Evolutionary conservation across 495 filamentous ascomycete genomes (phyloP).

Genomic region (Stereocaulon alpinum): DNA sequence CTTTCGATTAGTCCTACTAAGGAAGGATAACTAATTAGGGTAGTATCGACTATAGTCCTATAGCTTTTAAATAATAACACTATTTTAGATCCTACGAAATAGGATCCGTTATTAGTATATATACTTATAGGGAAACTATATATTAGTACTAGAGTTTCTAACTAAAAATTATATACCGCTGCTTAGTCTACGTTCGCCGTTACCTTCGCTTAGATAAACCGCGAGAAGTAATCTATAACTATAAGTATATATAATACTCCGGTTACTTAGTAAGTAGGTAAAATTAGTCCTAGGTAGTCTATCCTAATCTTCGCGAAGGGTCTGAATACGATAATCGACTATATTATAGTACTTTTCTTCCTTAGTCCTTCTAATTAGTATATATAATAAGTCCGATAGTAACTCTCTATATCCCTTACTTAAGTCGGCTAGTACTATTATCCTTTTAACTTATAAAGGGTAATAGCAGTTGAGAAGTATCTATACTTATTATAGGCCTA

Average conservation of each 20-base stretch:
- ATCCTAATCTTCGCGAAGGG: too few relatives aligned
- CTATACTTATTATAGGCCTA: constrained; percentile 1
- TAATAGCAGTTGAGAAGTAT: background rate
- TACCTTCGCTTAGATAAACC: background rate
- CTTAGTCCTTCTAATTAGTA: too few relatives aligned
- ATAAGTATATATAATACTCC: background rate
- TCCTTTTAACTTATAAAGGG: background rate
- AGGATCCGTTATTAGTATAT: too few relatives aligned
- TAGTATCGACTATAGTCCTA: background rate
- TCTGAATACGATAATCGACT: too few relatives aligned
- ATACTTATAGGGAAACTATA: background rate
- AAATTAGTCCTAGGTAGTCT: too few relatives aligned
- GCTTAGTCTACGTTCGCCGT: background rate
- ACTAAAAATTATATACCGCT: background rate
- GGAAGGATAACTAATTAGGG: background rate
- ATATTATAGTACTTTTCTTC: too few relatives aligned
- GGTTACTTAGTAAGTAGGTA: too few relatives aligned
- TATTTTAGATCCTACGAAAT: background rate
- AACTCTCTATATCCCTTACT: too few relatives aligned
- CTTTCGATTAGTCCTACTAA: too few relatives aligned
- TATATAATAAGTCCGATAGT: too few relatives aligned
- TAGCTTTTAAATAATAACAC: background rate
- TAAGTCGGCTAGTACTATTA: background rate
- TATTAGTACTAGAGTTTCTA: too few relatives aligned
- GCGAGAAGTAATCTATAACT: background rate